These are phyloP conservation scores for Candida nitratophila DNA, from an alignment of 805 yeast genomes.

Conservation along the genomic window DNA sequence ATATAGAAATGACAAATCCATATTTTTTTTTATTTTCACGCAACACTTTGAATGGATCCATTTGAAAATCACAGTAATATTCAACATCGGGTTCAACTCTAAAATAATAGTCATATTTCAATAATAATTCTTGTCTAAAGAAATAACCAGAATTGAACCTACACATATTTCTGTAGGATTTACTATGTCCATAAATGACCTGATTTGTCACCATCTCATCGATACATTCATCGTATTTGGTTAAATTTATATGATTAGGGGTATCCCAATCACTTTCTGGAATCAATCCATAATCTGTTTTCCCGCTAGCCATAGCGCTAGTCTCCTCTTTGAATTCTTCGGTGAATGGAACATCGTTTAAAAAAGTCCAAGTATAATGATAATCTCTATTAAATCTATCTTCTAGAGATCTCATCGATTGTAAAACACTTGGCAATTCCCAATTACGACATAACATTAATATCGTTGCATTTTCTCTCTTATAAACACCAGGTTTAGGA, in stretches of 20 bases:
- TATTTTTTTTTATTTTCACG: slow-evolving; percentile 70
- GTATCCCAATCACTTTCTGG: slow-evolving; percentile 71
- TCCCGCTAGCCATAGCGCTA: slow-evolving; percentile 57
- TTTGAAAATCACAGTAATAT: slow-evolving; percentile 79
- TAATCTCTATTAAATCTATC: slow-evolving; percentile 64
- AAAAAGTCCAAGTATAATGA: slow-evolving; percentile 72
- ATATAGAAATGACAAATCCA: slow-evolving; percentile 78
- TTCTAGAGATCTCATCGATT: slow-evolving; percentile 71
- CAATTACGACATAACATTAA: slow-evolving; percentile 82
- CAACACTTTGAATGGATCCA: slow-evolving; percentile 83
- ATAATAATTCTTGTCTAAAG: slow-evolving; percentile 66
- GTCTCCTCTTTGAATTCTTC: slow-evolving; percentile 57
- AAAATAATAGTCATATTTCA: slow-evolving; percentile 83
- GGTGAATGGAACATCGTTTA: slow-evolving; percentile 67
- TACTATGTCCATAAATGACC: slow-evolving; percentile 58
- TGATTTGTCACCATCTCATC: slow-evolving; percentile 35
- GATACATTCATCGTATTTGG: slow-evolving; percentile 40
- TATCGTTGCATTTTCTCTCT: slow-evolving; percentile 70
- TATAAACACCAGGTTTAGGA: slow-evolving; percentile 28
- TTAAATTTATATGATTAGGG: slow-evolving; percentile 64
- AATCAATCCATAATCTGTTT: slow-evolving; percentile 57
- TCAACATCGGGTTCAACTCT: slow-evolving; percentile 92
- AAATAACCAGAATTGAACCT: slow-evolving; percentile 89
- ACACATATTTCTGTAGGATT: slow-evolving; percentile 88
- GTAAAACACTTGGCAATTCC: slow-evolving; percentile 68